phyloP scores from a whole-genome alignment of 768 basidiomycete species.

The Leucocoprinus birnbaumii region DNA sequence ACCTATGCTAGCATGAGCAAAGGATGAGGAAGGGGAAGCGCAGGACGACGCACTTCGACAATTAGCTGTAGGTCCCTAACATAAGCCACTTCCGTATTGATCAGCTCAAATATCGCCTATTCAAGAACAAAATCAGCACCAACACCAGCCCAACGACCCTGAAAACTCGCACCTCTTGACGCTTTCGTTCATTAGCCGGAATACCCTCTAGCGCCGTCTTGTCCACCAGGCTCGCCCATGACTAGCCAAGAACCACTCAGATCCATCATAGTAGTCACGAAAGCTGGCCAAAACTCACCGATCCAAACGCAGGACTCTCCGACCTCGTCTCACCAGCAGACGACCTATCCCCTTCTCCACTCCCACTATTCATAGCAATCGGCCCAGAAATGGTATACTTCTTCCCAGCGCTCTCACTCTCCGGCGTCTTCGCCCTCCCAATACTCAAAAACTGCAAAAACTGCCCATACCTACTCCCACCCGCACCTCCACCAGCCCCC shows the following conservation, averaged over 20 bases:
- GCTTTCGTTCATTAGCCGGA: constrained; percentile 70
- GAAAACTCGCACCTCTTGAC: constrained; percentile 69
- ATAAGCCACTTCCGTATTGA: constrained; percentile 86
- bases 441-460: constrained; percentile 66
- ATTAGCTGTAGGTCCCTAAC: constrained; percentile 90
- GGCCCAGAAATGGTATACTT: constrained; percentile 69
- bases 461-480: constrained; percentile 36
- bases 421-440: constrained; percentile 44
- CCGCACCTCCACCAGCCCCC: constrained; percentile 3
- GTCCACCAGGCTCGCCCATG: constrained; percentile 93
- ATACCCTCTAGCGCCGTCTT: constrained; percentile 80
- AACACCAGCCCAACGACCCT: not conserved
- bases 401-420: constrained; percentile 19
- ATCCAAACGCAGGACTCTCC: constrained; percentile 65
- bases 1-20: constrained; percentile 40
- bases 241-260: constrained; percentile 36
- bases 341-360: not conserved
- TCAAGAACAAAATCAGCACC: not conserved
- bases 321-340: constrained; percentile 28
- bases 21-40: not conserved
- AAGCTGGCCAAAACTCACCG: constrained; percentile 35
- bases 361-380: constrained; percentile 35
- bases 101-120: constrained; percentile 92
- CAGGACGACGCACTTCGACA: constrained; percentile 61
- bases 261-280: not conserved